Evolutionary conservation across 441 rosid species (phyloP).

Genomic region (Pelargonium cotyledonis): DNA sequence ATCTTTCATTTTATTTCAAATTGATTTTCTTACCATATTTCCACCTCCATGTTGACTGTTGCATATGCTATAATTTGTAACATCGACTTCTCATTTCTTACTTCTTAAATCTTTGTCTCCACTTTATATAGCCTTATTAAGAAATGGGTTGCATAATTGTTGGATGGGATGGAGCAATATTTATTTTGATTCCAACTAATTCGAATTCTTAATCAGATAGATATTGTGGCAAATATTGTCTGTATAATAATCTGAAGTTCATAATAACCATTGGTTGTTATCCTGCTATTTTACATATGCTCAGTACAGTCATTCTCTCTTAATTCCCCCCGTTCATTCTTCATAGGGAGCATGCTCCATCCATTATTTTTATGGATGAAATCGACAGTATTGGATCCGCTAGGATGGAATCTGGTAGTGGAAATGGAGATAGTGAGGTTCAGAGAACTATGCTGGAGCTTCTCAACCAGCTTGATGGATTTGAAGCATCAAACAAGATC

Average conservation of each 20-base stretch:
- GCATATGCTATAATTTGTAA: not conserved
- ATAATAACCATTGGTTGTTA: not conserved
- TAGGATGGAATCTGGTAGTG: constrained; percentile 96
- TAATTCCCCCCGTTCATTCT: not conserved
- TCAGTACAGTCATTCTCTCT: not conserved
- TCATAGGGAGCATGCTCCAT: constrained; percentile 88
- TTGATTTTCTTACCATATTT: not conserved
- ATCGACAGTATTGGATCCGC: constrained; percentile 94
- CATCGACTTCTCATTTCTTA: not conserved
- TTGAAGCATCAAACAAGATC: constrained; percentile 94
- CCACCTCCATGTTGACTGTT: not conserved
- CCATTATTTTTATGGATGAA: constrained; percentile 92
- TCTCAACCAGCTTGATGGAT: constrained; percentile 93
- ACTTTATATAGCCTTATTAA: not conserved
- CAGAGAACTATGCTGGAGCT: constrained; percentile 96
- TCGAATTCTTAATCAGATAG: not conserved
- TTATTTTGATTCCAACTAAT: not conserved
- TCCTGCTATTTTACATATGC: not conserved
- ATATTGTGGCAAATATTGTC: not conserved
- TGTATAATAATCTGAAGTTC: not conserved
- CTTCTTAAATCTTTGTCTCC: not conserved
- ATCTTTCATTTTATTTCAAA: not conserved
- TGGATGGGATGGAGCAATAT: not conserved
- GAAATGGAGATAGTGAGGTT: constrained; percentile 93
- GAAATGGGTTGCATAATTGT: constrained; percentile 3